Evolutionary conservation across 129 eudicot genomes (phyloP).

Genomic region (Arctium minus): DNA sequence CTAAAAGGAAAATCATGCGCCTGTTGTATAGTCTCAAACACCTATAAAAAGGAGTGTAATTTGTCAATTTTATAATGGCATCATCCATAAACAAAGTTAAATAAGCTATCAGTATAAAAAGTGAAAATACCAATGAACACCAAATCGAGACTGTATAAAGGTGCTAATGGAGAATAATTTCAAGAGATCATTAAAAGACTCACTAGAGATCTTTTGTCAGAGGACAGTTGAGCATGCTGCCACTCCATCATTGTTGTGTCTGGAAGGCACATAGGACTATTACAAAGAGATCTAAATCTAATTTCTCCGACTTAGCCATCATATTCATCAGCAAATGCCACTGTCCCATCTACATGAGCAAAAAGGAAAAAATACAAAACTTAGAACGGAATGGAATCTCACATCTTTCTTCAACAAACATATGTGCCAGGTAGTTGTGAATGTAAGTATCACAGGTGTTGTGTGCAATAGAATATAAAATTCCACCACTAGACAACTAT

Average conservation of each 20-base stretch:
- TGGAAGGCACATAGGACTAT: conserved; percentile 97
- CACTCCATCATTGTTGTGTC: conserved; percentile 92
- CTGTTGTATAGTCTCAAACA: conserved; percentile 90
- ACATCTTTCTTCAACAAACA: not conserved
- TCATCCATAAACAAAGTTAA: not conserved
- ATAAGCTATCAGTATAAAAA: not conserved
- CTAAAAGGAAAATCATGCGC: conserved; percentile 99
- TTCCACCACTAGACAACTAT: not conserved
- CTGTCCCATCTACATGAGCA: conserved; percentile 61
- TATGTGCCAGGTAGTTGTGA: not conserved
- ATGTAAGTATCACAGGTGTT: not conserved
- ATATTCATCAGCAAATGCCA: conserved; percentile 91
- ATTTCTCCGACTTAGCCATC: conserved; percentile 94
- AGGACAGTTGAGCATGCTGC: conserved; percentile 70
- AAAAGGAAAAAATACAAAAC: not conserved
- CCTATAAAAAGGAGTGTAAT: conserved; percentile 36
- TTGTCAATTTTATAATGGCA: not conserved
- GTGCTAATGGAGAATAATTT: not conserved
- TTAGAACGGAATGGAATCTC: not conserved
- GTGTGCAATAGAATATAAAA: not conserved
- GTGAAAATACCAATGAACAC: not conserved
- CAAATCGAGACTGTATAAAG: not conserved
- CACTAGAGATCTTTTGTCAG: conserved; percentile 66
- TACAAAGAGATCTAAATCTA: conserved; percentile 70
- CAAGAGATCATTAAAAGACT: not conserved